Base-by-base conservation (phyloP, 179 eudicot species). In the Drosera spatulata region DNA sequence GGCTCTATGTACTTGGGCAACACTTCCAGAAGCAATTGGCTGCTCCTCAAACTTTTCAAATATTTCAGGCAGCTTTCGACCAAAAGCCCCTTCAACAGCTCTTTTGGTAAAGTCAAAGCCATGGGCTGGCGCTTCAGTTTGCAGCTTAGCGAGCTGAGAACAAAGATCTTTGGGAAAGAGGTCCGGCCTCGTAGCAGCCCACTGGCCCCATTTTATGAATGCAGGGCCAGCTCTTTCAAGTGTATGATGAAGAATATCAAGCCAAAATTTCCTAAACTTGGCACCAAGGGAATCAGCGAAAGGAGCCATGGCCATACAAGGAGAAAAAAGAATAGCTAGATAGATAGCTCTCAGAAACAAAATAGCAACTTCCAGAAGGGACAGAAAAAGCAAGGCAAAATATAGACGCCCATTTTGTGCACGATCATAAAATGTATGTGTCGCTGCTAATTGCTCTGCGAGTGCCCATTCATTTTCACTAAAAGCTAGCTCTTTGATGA, bases 131-230 rank as follows among this genome's bases (percentile, higher is more conserved):
- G 97, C 97, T 73, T 82, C 76, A 8, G 80, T 76, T 56, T 90
- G 97, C 65, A 90, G 82, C 75, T 87, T 76, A 4, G 95, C 64
- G 37, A 90, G 81, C 67, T 79, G 79, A 40, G 69, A 50, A 65
- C 97, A 90, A 66, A 90, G 77, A 71, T 90, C 97, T 62, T 70
- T 78, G 33, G 95, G 83, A 64, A 90, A 90, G 52, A 90, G 84
- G 72, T 87, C 97, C 4, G 97, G 97, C 48, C 95, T 79, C 66
- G 97, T 87, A 37, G 95, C 97, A 22, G 97, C 97, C 97, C 97
- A 90, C 46, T 90, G 97, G 8, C 97, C 97, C 97, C 97, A 90
- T 68, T 90, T 90, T 58, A 90, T 90, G 58, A 90, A 87, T 38
- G 95, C 95, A n/a, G 97, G 95, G 37, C 97, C 97, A 15, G 90